Conservation (phyloP, 257 asterid genomes). For the Ajuga chamaepitys region DNA sequence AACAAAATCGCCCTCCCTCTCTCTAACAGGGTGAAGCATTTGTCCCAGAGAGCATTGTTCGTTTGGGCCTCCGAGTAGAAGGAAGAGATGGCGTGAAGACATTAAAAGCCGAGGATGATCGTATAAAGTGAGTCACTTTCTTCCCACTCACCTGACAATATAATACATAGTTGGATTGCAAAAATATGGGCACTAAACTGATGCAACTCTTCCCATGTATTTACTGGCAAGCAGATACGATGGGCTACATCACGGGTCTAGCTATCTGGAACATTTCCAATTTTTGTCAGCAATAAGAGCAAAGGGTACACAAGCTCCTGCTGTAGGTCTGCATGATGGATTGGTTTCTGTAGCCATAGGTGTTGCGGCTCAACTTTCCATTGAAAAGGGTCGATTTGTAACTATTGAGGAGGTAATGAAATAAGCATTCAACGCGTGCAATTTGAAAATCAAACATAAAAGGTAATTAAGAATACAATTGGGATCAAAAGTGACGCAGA, state of each 20-base stretch:
- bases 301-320: conserved; percentile 51
- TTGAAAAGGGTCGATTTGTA: conserved; percentile 68
- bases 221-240: conserved; percentile 47
- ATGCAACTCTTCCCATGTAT: not conserved
- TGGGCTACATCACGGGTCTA: conserved; percentile 94
- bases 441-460: too few species aligned
- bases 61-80: conserved; percentile 61
- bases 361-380: conserved; percentile 87
- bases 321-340: conserved; percentile 72
- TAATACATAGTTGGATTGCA: not conserved
- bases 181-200: not conserved
- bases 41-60: conserved; percentile 78
- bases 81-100: conserved; percentile 68
- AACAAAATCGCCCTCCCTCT: not conserved
- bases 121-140: conserved; percentile 52
- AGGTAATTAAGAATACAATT: too few species aligned
- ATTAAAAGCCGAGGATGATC: conserved; percentile 53
- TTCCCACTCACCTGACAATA: not conserved
- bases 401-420: conserved; percentile 58
- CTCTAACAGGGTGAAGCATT: conserved; percentile 78
- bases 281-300: conserved; percentile 62
- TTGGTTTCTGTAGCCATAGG: conserved; percentile 91
- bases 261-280: conserved; percentile 84
- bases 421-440: too few species aligned
- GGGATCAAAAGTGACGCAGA: too few species aligned